A percentile compares a stretch with the other conserved stretches of the same genome.
Evolutionary conservation across 176 grass and related monocot genomes (phyloP).

Genomic region (Secale cereale): DNA sequence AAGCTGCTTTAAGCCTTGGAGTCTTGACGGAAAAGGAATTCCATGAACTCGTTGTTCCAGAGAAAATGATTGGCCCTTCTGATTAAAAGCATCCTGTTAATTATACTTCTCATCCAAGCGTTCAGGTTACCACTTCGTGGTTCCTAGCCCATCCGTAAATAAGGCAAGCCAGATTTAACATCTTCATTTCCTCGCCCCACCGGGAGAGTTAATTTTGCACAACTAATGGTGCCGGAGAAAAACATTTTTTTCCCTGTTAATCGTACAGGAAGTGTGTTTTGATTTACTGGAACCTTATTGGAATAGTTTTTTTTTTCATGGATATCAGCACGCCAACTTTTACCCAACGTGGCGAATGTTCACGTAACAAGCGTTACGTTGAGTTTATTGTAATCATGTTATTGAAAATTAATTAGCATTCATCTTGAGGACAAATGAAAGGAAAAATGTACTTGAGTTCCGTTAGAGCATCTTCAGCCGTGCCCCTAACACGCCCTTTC

Average conservation of each 20-base stretch:
- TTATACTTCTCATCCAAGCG: constrained; percentile 8
- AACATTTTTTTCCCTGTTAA: constrained; percentile 10
- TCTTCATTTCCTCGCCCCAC: constrained; percentile 1
- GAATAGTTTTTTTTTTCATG: neutral
- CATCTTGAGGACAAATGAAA: neutral
- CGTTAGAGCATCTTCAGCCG: too few relatives aligned
- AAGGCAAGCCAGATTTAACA: constrained; percentile 16
- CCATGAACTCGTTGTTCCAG: constrained; percentile 73
- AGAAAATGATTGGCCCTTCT: constrained; percentile 86
- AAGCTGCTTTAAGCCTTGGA: constrained; percentile 69
- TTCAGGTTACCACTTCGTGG: constrained; percentile 4
- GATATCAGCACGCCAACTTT: neutral
- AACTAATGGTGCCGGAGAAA: neutral
- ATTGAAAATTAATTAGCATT: neutral
- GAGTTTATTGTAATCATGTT: neutral
- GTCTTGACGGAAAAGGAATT: constrained; percentile 78
- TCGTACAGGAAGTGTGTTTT: neutral
- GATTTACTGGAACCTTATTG: neutral
- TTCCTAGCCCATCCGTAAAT: constrained; percentile 24
- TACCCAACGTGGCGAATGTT: neutral
- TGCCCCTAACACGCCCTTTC: too few relatives aligned
- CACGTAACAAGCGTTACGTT: constrained; percentile 21
- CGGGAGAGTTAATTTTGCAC: constrained; percentile 38
- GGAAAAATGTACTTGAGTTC: neutral
- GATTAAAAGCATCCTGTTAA: constrained; percentile 32